Percentiles rank a stretch among this genome's conserved stretches.
These are phyloP conservation scores for Posidonia oceanica DNA, from an alignment of 116 monocot species.

Conservation along the genomic window DNA sequence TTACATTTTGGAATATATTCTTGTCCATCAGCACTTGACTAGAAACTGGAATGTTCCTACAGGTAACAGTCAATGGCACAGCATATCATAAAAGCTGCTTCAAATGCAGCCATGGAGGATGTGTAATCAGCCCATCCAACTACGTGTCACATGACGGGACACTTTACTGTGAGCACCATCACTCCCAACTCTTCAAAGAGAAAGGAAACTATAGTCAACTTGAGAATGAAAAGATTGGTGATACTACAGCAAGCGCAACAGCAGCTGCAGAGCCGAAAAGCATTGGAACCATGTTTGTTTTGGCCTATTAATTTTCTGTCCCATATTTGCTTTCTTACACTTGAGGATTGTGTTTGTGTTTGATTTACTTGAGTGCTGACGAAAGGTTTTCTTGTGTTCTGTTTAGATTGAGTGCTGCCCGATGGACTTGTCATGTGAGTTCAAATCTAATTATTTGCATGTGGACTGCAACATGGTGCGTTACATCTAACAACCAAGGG, in stretches of 20 bases:
- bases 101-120: slow-evolving; percentile 81
- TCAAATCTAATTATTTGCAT: too few species aligned
- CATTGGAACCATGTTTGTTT: not conserved
- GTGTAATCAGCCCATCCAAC: slow-evolving; percentile 72
- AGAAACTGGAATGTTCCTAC: not conserved
- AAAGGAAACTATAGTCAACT: slow-evolving; percentile 74
- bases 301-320: not conserved
- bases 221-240: slow-evolving; percentile 33
- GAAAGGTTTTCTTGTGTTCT: too few species aligned
- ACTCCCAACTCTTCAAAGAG: slow-evolving; percentile 60
- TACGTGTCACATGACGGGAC: slow-evolving; percentile 74
- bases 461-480: too few species aligned
- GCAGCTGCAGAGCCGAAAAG: not conserved
- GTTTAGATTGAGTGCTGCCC: too few species aligned
- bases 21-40: not conserved
- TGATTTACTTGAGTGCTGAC: too few species aligned
- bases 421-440: too few species aligned
- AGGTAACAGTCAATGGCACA: slow-evolving; percentile 62
- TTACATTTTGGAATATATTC: not conserved
- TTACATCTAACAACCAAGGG: too few species aligned
- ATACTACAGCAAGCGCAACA: slow-evolving; percentile 8
- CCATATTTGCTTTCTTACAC: not conserved
- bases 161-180: slow-evolving; percentile 83
- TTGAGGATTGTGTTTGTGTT: not conserved
- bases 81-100: slow-evolving; percentile 78